phyloP scores from a whole-genome alignment of 352 stramenopile genomes.

The Pythium chondricola region DNA sequence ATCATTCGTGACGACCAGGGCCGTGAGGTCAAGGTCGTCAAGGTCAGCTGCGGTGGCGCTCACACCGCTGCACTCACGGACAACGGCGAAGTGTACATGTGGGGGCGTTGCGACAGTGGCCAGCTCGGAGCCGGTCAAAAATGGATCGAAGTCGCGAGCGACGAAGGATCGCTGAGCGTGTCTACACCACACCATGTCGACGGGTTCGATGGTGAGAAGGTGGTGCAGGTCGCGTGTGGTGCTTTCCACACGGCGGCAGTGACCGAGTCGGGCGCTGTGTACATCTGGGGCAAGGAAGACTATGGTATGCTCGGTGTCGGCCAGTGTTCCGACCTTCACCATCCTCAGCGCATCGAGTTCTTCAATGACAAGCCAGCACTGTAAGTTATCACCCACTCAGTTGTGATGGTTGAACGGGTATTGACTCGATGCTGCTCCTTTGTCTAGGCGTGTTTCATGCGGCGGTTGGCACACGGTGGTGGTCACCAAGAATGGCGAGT shows the following conservation, averaged over 20 bases:
- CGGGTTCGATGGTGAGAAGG: slow-evolving; percentile 63
- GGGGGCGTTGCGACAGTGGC: slow-evolving; percentile 70
- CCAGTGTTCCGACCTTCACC: slow-evolving; percentile 66
- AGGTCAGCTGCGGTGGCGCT: slow-evolving; percentile 71
- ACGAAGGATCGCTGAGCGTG: slow-evolving; percentile 49
- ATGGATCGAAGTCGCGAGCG: slow-evolving; percentile 60
- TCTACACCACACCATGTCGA: slow-evolving; percentile 50
- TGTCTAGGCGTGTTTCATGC: slow-evolving; percentile 62
- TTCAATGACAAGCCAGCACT: slow-evolving; percentile 64
- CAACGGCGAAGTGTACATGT: slow-evolving; percentile 69
- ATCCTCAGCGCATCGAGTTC: slow-evolving; percentile 44
- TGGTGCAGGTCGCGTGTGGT: slow-evolving; percentile 73
- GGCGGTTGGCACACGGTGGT: slow-evolving; percentile 81
- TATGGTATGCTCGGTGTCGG: slow-evolving; percentile 83
- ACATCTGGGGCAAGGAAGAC: slow-evolving; percentile 85
- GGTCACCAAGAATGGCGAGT: slow-evolving; percentile 64
- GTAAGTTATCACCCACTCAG: slow-evolving; percentile 24
- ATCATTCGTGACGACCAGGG: slow-evolving; percentile 37
- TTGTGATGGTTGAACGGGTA: not conserved
- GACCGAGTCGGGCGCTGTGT: slow-evolving; percentile 57
- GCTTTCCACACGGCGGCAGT: slow-evolving; percentile 80
- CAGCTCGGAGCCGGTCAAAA: slow-evolving; percentile 63
- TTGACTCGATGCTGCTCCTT: not conserved
- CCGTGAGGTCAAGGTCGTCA: slow-evolving; percentile 52
- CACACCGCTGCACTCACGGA: slow-evolving; percentile 70